Base-by-base conservation (phyloP, 441 rosid genomes). In the Adansonia gregorii region DNA sequence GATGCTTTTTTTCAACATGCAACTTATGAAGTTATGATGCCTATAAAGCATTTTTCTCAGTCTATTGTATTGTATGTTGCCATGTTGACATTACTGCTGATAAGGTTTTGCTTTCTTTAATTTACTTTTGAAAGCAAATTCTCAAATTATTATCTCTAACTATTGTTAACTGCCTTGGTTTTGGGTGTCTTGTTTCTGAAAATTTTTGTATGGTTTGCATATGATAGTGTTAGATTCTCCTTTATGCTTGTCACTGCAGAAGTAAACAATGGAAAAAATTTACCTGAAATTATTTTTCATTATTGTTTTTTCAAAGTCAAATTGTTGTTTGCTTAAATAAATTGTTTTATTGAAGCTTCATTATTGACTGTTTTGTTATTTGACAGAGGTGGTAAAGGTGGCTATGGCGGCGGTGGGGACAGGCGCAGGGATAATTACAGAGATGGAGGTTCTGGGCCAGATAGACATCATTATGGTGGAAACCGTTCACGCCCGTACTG, bases 401-500 rank as follows among this genome's bases (percentile, higher is more conserved):
- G 93, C 85, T 91, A 89, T 61, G 97, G 97, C 39, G 94, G 91
- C 75, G 90, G 97, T 76, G 97, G 97, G 81, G 99, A 90, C 78
- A 88, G 99, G 76, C 90, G 94, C 79, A 89, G 94, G 77, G 93
- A 90, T 77, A 88, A 84, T 72, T 79, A 86, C 78, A 83, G 90
- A 71, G 94, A 87, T 69, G 90, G 88, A 65, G 93, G 91, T 74
- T 88, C 94, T 69, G 94, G 99, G 54, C 97, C 98, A 66, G 94
- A 94, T 76, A 89, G 98, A 85, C 89, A 89, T 82, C 78, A 89
- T 72, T 88, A 86, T 84, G 93, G 98, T 59, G 98, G 98, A 80
- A 96, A 93, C 78, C 94, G 98, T 27, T 88, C 98, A 0, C 97
- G 98, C 17, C 98, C 99, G 9, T 96, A 94, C 82, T 96, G 87